Evolutionary conservation across 148 eudicot genomes (phyloP), one percentile per base, ranked within the genome.

Genomic region (Cornus controversa): DNA sequence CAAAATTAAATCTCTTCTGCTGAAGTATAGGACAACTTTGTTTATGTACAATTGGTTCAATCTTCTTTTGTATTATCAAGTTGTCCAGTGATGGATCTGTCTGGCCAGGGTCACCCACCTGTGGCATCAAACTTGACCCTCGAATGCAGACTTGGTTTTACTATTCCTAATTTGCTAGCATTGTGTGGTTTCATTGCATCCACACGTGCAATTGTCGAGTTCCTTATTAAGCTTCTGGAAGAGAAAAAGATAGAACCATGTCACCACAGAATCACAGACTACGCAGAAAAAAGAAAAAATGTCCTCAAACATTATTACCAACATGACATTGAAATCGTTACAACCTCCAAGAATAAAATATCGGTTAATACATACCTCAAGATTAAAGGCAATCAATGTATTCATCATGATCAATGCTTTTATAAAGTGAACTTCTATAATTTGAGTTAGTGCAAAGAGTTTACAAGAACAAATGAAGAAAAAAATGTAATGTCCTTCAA

Each of bases 131-230:
- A 60, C 23, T 60, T n/a, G 64, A 60, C 24, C 20, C 64, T n/a
- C 8, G 60, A 60, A 25, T 60, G 23, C 64, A 18, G 20, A 20
- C 10, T 60, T 22, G 60, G 2, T 60, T 60, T 60, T 20, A 20
- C 64, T 20, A 16, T 25, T n/a, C 63, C 26, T 65, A 24, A 8
- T 10, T 7, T 22, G 37, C n/a, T 27, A 22, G 23, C 47, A 69
- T 71, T 71, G 45, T 47, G 15, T 74, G 34, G 65, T 53, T 66
- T 70, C 76, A 77, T 85, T 84, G 87, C 93, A 90, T 76, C 94
- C 91, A 67, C 94, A 90, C 0, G 81, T 86, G 86, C 94, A 90
- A 69, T 47, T 73, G 28, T 85, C 84, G 6, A 88, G 75, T 8
- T 90, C 91, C 1, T 74, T 34, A 57, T 90, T 83, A 28, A 90